Evolutionary conservation across 139 green algal species (phyloP).

Genomic region (Desmodesmus armatus): DNA sequence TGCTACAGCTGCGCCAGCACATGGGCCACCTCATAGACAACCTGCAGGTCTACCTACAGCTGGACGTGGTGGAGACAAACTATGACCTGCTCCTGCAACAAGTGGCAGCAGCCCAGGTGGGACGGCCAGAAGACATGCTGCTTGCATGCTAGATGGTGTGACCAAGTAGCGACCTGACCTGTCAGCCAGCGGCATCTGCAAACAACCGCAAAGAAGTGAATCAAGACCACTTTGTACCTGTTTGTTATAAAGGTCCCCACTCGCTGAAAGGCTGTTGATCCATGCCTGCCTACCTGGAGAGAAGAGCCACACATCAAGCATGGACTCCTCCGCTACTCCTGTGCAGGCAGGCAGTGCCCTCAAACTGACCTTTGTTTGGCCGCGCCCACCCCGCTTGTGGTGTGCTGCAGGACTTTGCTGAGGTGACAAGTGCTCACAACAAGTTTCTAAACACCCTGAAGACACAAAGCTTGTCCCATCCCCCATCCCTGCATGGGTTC

Average conservation of each 20-base stretch:
- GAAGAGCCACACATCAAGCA: background rate
- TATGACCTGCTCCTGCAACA: conserved; percentile 60
- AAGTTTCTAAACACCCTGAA: conserved; percentile 74
- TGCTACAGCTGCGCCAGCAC: conserved; percentile 81
- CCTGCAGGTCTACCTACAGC: conserved; percentile 88
- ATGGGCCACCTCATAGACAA: conserved; percentile 88
- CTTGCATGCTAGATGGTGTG: background rate
- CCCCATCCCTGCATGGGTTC: conserved; percentile 44
- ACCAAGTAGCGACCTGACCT: background rate
- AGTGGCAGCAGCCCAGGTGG: conserved; percentile 63
- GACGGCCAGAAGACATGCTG: background rate
- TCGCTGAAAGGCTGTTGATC: background rate
- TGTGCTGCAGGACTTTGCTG: conserved; percentile 62
- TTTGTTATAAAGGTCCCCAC: background rate
- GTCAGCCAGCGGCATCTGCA: background rate
- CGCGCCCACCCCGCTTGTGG: background rate
- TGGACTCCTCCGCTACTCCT: background rate
- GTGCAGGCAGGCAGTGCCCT: background rate
- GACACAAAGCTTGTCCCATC: conserved; percentile 79
- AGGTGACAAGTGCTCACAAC: conserved; percentile 75
- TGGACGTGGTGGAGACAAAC: conserved; percentile 88
- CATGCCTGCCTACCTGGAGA: background rate
- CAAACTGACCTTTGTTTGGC: background rate
- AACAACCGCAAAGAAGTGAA: background rate
- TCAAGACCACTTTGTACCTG: background rate